These are phyloP conservation scores for Stylosanthes scabra DNA, from an alignment of 331 rosid genomes.

Conservation along the genomic window DNA sequence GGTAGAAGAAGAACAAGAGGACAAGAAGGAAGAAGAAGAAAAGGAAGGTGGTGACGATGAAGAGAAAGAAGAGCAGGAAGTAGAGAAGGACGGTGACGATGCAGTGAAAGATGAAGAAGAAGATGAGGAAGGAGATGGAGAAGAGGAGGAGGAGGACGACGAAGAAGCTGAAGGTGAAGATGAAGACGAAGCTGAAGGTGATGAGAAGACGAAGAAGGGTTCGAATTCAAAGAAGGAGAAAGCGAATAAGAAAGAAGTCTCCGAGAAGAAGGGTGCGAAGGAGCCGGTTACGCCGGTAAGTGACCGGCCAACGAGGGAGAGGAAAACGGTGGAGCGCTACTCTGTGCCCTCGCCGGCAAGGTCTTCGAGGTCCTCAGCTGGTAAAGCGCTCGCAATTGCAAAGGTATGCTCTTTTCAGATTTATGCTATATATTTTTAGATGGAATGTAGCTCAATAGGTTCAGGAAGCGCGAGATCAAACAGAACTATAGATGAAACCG, in stretches of 20 bases:
- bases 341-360: conserved; percentile 59
- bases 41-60: conserved; percentile 1
- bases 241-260: conserved; percentile 24
- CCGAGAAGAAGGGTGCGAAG: conserved; percentile 44
- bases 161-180: background rate
- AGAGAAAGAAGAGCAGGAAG: conserved; percentile 8
- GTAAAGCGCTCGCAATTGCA: conserved; percentile 70
- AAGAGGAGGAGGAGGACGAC: background rate
- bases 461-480: background rate
- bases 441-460: background rate
- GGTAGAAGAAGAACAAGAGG: background rate
- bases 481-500: background rate
- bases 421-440: background rate
- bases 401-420: conserved; percentile 56
- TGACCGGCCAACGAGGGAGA: conserved; percentile 91
- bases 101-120: background rate
- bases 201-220: conserved; percentile 21
- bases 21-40: conserved; percentile 16
- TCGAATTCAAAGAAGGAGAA: conserved; percentile 36
- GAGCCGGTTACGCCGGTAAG: conserved; percentile 68
- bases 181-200: conserved; percentile 20
- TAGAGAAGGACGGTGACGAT: conserved; percentile 2
- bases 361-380: conserved; percentile 57
- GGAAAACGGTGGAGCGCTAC: conserved; percentile 87
- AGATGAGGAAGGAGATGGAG: background rate